Evolutionary conservation across 2,329 filamentous ascomycete species (phyloP), one percentile per base, ranked within the genome.

Genomic region (Sarocladiaceae sp.): DNA sequence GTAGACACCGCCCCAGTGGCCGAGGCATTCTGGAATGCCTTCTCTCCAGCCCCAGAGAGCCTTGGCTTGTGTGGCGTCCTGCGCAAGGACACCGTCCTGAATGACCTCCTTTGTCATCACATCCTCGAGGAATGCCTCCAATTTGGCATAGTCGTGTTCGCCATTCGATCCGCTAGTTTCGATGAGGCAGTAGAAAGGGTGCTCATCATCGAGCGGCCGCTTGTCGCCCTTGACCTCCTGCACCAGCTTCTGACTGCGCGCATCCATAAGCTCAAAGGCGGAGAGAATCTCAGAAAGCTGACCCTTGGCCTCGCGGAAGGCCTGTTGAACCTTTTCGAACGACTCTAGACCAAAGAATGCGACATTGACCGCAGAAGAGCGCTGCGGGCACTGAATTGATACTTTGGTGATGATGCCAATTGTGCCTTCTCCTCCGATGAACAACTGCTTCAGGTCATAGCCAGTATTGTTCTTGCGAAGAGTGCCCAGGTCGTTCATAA

Each of bases 381-480:
- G 82, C 64, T 92, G 91, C 1, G 94, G 92, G 64, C 92, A 97
- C 60, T 93, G 79, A 56, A 99, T 87, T 3, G 91, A 92, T 33
- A 97, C 79, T 44, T 83, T 92, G 17, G 94, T 99, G 62, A 99
- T 88, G 62, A 97, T 88, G 51, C 94, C 94, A 57, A 97, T 87
- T 4, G 94, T 97, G 22, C 94, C 94, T 70, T 99, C 94, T 28
- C 86, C 89, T 42, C 94, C 94, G 62, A 99, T 96, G 68, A 99
- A 97, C 31, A 97, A 80, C 71, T 97, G 93, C 76, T 97, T 97
- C 53, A 97, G 71, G 67, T 99, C 95, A 71, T 97, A 99, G 25
- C 94, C 94, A 2, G 94, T 99, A 74, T 99, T 99, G 78, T 99
- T 97, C 78, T 99, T 99, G 59, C 94, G 84, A 53, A 99, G 77